Conservation (phyloP, 2,329 filamentous ascomycete species). For the Hypoxylon rubiginosum region DNA sequence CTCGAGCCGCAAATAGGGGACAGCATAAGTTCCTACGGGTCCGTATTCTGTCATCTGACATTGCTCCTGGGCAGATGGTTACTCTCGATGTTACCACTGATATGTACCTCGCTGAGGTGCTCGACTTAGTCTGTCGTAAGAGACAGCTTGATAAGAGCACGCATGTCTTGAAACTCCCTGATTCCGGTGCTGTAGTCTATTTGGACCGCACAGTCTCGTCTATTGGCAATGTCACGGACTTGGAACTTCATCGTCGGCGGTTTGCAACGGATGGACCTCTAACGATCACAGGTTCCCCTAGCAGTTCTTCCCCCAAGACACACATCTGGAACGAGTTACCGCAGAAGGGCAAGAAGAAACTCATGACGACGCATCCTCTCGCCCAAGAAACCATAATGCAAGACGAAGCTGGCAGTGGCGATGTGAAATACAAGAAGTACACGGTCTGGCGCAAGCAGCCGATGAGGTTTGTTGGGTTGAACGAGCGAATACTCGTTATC, state of each 20-base stretch:
- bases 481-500: slow-evolving; percentile 81
- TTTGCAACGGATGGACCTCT: slow-evolving; percentile 81
- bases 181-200: slow-evolving; percentile 80
- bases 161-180: slow-evolving; percentile 82
- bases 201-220: slow-evolving; percentile 84
- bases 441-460: slow-evolving; percentile 85
- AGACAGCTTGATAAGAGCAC: slow-evolving; percentile 83
- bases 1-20: slow-evolving; percentile 65
- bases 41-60: slow-evolving; percentile 77
- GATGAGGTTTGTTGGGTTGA: slow-evolving; percentile 82
- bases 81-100: slow-evolving; percentile 83
- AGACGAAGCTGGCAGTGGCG: slow-evolving; percentile 66
- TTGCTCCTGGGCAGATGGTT: slow-evolving; percentile 79
- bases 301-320: slow-evolving; percentile 77
- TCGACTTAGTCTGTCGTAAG: slow-evolving; percentile 82
- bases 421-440: slow-evolving; percentile 78
- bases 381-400: slow-evolving; percentile 73
- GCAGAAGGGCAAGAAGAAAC: slow-evolving; percentile 67
- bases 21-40: slow-evolving; percentile 79
- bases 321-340: slow-evolving; percentile 63
- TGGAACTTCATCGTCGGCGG: slow-evolving; percentile 81
- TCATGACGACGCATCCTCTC: slow-evolving; percentile 74
- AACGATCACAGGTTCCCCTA: slow-evolving; percentile 76
- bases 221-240: slow-evolving; percentile 79
- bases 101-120: slow-evolving; percentile 85